Evolutionary conservation across 2,329 filamentous ascomycete species (phyloP), one percentile per base, ranked within the genome.

Genomic region (Cercospora sojina): DNA sequence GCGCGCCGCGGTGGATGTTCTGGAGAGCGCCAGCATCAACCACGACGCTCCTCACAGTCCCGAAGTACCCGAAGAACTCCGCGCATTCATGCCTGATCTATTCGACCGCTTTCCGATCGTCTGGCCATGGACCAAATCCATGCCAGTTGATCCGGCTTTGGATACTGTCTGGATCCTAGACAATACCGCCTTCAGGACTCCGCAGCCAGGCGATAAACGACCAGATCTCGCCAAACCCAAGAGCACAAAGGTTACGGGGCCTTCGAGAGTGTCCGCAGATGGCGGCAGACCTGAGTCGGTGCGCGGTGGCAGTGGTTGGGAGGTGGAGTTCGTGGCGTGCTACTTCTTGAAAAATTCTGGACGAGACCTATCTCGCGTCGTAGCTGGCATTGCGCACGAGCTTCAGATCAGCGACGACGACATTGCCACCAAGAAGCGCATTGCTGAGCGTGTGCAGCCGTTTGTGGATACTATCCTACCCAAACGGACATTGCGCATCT

Each of bases 121-220:
- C 0, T 84, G 84, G 55, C 80, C 83, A 9, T 76, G 76, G 74
- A 67, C 67, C 23, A 69, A 71, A 55, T 55, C 35, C 5, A 68
- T 73, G 56, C 71, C 75, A 5, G 85, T 92, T 56, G 85, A 87
- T 63, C 82, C 83, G 16, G 80, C 86, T n/a, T 78, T 83, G 59
- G 90, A 97, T 77, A 87, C 86, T 13, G 88, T 97, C 47, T 97
- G 94, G 94, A 82, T 97, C 7, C 83, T 97, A 57, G 93, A 98
- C 81, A 97, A 95, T 74, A 94, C 91, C 2, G 93, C 93, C 4
- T 94, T 90, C 77, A 86, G 87, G 59, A 75, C 62, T 75, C 76
- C 68, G 67, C 70, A 53, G n/a, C 64, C 67, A n/a, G 70, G 67
- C 25, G 74, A 74, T 57, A 62, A 68, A 16, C 47, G 71, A 35